Conservation (phyloP, 805 yeast genomes). For the Cyberlindnera maritima region DNA sequence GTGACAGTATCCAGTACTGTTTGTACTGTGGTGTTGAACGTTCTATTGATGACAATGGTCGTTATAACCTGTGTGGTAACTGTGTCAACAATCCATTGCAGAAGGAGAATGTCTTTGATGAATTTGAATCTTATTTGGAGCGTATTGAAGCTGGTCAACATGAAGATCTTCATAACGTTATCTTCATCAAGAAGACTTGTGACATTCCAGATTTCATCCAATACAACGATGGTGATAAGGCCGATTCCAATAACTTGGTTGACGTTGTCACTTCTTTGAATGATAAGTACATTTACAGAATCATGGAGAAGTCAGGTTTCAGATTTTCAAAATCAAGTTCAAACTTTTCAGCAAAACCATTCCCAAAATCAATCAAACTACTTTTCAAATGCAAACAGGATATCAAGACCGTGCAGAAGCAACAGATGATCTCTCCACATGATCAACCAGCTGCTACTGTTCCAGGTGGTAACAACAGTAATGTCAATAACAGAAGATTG, state of each 20-base stretch:
- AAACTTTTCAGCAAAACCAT: conserved; percentile 22
- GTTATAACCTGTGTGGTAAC: conserved; percentile 26
- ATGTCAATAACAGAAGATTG: conserved; percentile 13
- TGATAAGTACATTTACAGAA: conserved; percentile 15
- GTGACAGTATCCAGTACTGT: conserved; percentile 13
- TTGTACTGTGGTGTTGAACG: conserved; percentile 26
- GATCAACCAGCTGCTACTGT: conserved; percentile 5
- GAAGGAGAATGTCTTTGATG: conserved; percentile 24
- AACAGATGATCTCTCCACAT: not conserved
- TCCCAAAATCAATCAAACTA: conserved; percentile 26
- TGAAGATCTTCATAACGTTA: conserved; percentile 20
- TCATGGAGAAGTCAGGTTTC: conserved; percentile 24
- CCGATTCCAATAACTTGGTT: conserved; percentile 15
- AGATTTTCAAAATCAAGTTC: conserved; percentile 24
- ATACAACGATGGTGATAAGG: not conserved
- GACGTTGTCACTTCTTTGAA: conserved; percentile 16
- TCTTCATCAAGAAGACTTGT: conserved; percentile 20
- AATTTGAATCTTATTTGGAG: conserved; percentile 19
- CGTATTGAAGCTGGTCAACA: conserved; percentile 18
- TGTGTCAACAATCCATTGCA: conserved; percentile 27
- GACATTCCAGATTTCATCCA: conserved; percentile 20
- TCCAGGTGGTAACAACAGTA: conserved; percentile 9
- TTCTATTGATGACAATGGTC: conserved; percentile 27
- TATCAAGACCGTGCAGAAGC: conserved; percentile 23
- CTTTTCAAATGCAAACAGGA: conserved; percentile 28